Conservation (phyloP, 2,329 filamentous ascomycete genomes). For the Colletotrichum higginsianum region DNA sequence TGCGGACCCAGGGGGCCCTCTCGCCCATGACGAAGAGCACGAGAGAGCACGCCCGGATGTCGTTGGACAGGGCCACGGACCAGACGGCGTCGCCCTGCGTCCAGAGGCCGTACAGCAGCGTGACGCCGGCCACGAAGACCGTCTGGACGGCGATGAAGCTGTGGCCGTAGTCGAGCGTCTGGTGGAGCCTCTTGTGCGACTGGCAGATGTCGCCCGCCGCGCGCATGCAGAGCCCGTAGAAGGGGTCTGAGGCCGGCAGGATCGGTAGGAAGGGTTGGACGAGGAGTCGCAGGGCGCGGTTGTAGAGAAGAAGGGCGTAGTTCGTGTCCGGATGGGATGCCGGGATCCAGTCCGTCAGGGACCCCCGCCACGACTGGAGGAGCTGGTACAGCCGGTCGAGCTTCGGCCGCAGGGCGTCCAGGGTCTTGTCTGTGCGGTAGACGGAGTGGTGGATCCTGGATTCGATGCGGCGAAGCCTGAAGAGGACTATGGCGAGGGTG, state of each 20-base stretch:
- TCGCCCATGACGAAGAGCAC: constrained; percentile 66
- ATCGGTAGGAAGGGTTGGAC: constrained; percentile 66
- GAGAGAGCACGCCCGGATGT: constrained; percentile 63
- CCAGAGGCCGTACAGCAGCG: constrained; percentile 56
- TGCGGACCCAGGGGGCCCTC: constrained; percentile 62
- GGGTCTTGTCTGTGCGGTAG: constrained; percentile 63
- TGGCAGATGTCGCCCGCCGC: constrained; percentile 59
- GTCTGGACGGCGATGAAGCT: constrained; percentile 60
- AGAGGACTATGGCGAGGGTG: constrained; percentile 57
- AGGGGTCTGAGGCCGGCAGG: constrained; percentile 61
- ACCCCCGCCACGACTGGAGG: constrained; percentile 68
- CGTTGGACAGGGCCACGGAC: constrained; percentile 64
- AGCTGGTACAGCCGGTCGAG: constrained; percentile 61
- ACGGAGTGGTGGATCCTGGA: constrained; percentile 67
- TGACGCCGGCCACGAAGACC: constrained; percentile 59
- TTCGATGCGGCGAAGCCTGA: constrained; percentile 62
- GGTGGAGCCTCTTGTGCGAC: constrained; percentile 58
- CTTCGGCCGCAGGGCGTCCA: constrained; percentile 61
- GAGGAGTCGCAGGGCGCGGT: constrained; percentile 64
- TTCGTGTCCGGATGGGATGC: constrained; percentile 63
- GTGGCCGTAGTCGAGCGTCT: constrained; percentile 57
- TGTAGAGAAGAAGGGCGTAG: constrained; percentile 65
- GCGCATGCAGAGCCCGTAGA: constrained; percentile 59
- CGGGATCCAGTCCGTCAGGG: constrained; percentile 67
- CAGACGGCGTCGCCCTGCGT: constrained; percentile 61